Conservation (phyloP, 805 yeast species). For the Candida cerambycidarum region DNA sequence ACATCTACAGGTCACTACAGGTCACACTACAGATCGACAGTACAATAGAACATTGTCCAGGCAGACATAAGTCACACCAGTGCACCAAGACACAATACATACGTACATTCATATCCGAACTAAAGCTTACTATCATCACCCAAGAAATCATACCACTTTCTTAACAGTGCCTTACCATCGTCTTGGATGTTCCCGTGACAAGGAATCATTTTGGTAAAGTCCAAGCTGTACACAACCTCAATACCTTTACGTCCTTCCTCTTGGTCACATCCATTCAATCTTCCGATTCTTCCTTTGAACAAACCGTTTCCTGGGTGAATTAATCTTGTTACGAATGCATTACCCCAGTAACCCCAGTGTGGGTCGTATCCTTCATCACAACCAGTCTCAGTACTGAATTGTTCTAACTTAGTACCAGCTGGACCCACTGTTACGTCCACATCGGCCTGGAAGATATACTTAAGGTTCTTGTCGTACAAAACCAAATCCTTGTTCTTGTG, state of each 20-base stretch:
- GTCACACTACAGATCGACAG: no score
- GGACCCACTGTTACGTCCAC: constrained; percentile 56
- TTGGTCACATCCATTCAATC: neutral
- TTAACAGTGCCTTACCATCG: constrained; percentile 26
- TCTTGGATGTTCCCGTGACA: constrained; percentile 60
- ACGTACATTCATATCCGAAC: no score
- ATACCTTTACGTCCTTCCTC: constrained; percentile 19
- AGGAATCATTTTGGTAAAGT: constrained; percentile 47
- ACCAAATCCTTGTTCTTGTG: constrained; percentile 60
- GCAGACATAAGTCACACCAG: no score
- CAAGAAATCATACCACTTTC: constrained; percentile 8
- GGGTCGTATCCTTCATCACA: constrained; percentile 43
- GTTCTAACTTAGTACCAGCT: constrained; percentile 35
- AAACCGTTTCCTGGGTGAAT: constrained; percentile 33
- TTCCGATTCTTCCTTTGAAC: neutral
- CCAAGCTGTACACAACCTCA: constrained; percentile 35
- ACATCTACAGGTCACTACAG: no score
- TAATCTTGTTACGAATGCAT: constrained; percentile 35
- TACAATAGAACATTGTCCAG: no score
- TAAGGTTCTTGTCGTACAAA: constrained; percentile 44
- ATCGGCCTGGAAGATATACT: constrained; percentile 61
- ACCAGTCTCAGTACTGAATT: constrained; percentile 44
- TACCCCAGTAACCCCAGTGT: constrained; percentile 44
- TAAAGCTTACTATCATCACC: neutral
- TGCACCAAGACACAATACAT: no score